phyloP scores from a whole-genome alignment of 148 eudicot species.

The Selenicereus undatus region DNA sequence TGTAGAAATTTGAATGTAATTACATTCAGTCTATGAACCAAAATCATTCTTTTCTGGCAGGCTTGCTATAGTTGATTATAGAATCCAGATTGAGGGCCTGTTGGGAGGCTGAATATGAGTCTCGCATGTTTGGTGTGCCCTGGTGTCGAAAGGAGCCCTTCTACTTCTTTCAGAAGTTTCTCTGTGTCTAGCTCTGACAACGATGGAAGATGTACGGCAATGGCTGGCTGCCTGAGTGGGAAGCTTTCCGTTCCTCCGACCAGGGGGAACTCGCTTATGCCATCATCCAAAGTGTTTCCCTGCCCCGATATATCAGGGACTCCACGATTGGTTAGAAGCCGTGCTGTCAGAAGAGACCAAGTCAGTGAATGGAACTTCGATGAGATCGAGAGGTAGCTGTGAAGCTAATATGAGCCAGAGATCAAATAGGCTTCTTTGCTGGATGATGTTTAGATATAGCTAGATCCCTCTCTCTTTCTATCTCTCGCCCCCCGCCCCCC shows the following conservation, averaged over 20 bases:
- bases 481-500: not conserved
- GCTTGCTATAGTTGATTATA: constrained; percentile 10
- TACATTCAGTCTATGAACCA: not conserved
- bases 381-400: constrained; percentile 30
- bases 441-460: constrained; percentile 28
- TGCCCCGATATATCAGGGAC: constrained; percentile 57
- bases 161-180: constrained; percentile 81
- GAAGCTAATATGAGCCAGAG: constrained; percentile 17
- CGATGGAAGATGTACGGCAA: constrained; percentile 72
- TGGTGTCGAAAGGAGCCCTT: constrained; percentile 83
- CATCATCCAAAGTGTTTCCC: constrained; percentile 87
- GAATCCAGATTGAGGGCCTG: constrained; percentile 2
- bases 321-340: constrained; percentile 74
- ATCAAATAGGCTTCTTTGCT: constrained; percentile 14
- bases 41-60: constrained; percentile 12
- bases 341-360: constrained; percentile 74
- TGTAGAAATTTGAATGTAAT: not conserved
- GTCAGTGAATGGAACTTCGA: constrained; percentile 87
- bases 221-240: constrained; percentile 62
- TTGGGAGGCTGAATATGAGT: constrained; percentile 50
- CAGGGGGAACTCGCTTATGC: constrained; percentile 34
- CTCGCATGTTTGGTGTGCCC: constrained; percentile 89
- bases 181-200: constrained; percentile 87
- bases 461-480: constrained; percentile 8
- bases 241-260: constrained; percentile 43